Evolutionary conservation across 2,329 filamentous ascomycete genomes (phyloP), one percentile per base, ranked within the genome.

Genomic region (Rutstroemia sp.): DNA sequence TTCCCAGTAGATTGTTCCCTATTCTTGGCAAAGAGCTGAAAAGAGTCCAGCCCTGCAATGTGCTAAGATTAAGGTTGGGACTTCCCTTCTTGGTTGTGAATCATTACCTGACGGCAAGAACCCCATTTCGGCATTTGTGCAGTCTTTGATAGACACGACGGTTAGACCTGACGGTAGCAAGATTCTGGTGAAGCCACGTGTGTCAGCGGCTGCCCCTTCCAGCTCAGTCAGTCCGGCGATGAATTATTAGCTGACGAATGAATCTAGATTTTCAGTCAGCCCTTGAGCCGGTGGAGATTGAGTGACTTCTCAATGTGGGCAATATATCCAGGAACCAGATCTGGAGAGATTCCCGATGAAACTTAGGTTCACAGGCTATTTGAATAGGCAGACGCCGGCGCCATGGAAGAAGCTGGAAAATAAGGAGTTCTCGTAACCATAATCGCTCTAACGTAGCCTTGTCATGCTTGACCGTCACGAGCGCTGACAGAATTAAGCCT

Each of bases 351-450:
- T 8, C 17, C 8, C n/a, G 19, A 19, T 25, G 25, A 39, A 42
- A 14, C 39, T n/a, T 42, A 42, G 8, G 14, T 42, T 45, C 78
- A 45, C 78, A 14, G 19, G 16, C 39, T 17, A 17, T 9, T 19
- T 16, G 25, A 42, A 23, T 37, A 55, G 53, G 53, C 52, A 55
- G 53, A 50, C 52, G 38, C 25, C 23, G 46, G 16, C 37, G 52
- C 52, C 21, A 41, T 41, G n/a, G 21, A 10, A 25, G 49, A 55
- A 50, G 52, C 52, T 55, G 46, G 52, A 41, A 41, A 10, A 42
- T 25, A 42, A 23, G 48, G 17, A 42, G 16, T n/a, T 19, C 39
- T 42, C 14, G 17, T 42, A 21, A 12, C n/a, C 49, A 17, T 34
- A 8, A 39, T 16, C 14, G 37, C n/a, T 19, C 51, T 49, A 45